Conservation (phyloP, 2,329 filamentous ascomycete genomes). For the Alternaria ventricosa region DNA sequence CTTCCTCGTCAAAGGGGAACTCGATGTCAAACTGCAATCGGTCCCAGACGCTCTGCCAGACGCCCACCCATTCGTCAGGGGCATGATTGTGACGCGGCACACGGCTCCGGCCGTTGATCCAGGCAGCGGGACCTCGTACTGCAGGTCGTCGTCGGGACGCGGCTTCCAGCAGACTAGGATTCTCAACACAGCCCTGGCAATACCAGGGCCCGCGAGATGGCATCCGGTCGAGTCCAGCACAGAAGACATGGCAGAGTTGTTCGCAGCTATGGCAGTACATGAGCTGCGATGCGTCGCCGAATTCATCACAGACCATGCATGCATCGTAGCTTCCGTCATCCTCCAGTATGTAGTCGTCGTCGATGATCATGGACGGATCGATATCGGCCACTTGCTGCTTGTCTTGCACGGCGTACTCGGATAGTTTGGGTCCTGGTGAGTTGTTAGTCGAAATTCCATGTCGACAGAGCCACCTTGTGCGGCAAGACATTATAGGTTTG, state of each 20-base stretch:
- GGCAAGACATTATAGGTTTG: slow-evolving; percentile 8
- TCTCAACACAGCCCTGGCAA: slow-evolving; percentile 76
- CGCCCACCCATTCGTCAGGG: slow-evolving; percentile 66
- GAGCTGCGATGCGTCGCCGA: slow-evolving; percentile 82
- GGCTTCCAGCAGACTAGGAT: slow-evolving; percentile 46
- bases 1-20: slow-evolving; percentile 78
- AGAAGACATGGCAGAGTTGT: slow-evolving; percentile 88
- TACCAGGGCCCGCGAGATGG: slow-evolving; percentile 81
- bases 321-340: slow-evolving; percentile 61
- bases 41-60: slow-evolving; percentile 92
- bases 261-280: slow-evolving; percentile 93
- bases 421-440: slow-evolving; percentile 59
- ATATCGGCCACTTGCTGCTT: slow-evolving; percentile 91
- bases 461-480: slow-evolving; percentile 7
- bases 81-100: slow-evolving; percentile 40
- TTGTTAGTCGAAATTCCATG: slow-evolving; percentile 18
- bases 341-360: slow-evolving; percentile 67
- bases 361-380: slow-evolving; percentile 78
- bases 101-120: slow-evolving; percentile 37
- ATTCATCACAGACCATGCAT: slow-evolving; percentile 83
- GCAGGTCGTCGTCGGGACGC: slow-evolving; percentile 37
- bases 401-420: slow-evolving; percentile 73
- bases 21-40: slow-evolving; percentile 78
- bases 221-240: slow-evolving; percentile 79
- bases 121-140: slow-evolving; percentile 40